These are phyloP conservation scores for Glycine tomentella DNA, from an alignment of 306 rosid species.

Conservation along the genomic window DNA sequence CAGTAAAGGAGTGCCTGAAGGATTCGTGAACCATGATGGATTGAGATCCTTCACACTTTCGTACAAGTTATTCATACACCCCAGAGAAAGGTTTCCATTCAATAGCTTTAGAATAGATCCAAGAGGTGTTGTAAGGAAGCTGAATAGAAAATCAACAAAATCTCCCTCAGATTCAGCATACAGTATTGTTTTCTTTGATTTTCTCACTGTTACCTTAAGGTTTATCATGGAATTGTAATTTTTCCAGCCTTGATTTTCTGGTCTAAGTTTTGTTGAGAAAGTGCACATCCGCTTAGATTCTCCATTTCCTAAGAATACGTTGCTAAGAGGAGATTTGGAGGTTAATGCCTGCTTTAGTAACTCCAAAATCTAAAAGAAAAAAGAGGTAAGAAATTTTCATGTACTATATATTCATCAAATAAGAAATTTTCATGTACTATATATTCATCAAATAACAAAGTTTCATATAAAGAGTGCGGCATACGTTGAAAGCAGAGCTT, in stretches of 20 bases:
- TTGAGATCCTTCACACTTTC: constrained; percentile 42
- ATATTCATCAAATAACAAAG: too few relatives aligned
- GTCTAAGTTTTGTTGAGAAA: constrained; percentile 38
- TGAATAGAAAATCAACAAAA: constrained; percentile 48
- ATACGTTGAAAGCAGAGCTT: neutral
- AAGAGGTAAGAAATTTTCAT: neutral
- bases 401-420: neutral
- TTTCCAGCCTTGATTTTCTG: neutral
- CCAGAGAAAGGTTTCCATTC: constrained; percentile 24
- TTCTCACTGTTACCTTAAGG: constrained; percentile 37
- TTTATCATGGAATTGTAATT: neutral
- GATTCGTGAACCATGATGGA: constrained; percentile 22
- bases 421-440: neutral
- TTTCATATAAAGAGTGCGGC: neutral
- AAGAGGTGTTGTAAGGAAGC: constrained; percentile 46
- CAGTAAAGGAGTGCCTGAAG: constrained; percentile 27
- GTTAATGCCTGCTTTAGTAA: constrained; percentile 36
- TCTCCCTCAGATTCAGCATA: constrained; percentile 47
- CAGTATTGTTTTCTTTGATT: constrained; percentile 40
- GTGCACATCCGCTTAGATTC: neutral
- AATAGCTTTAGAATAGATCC: constrained; percentile 40
- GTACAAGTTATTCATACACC: constrained; percentile 44
- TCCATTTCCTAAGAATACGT: constrained; percentile 41
- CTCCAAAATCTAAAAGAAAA: constrained; percentile 31
- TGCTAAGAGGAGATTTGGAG: constrained; percentile 47